phyloP scores from a whole-genome alignment of 116 monocot species.

The Iris pallida region DNA sequence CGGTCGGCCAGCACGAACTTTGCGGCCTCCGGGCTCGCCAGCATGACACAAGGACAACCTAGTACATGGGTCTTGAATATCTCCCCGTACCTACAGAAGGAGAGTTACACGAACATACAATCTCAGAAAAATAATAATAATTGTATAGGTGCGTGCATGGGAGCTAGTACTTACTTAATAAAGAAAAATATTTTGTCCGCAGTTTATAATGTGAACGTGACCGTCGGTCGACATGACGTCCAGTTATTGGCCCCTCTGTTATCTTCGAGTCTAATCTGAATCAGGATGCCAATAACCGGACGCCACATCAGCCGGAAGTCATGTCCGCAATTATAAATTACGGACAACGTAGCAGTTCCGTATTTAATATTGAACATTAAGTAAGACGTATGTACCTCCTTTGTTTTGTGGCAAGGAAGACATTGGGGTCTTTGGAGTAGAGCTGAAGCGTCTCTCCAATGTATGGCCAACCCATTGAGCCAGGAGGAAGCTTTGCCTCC shows the following conservation, averaged over 20 bases:
- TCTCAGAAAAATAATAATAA: too few relatives aligned
- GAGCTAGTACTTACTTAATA: neutral
- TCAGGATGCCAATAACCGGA: too few relatives aligned
- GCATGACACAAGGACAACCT: constrained; percentile 83
- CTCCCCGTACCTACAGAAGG: constrained; percentile 56
- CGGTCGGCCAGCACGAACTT: constrained; percentile 65
- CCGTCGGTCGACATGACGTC: too few relatives aligned
- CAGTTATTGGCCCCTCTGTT: too few relatives aligned
- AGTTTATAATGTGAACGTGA: too few relatives aligned
- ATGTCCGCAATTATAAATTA: too few relatives aligned
- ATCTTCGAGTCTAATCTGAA: too few relatives aligned
- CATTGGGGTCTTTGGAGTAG: constrained; percentile 68
- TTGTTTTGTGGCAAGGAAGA: constrained; percentile 51
- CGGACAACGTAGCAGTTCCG: too few relatives aligned
- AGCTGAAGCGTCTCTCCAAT: constrained; percentile 78
- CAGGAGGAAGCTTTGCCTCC: constrained; percentile 43
- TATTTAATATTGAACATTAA: too few relatives aligned
- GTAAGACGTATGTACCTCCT: constrained; percentile 45
- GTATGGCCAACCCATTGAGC: constrained; percentile 78
- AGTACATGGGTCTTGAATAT: constrained; percentile 77
- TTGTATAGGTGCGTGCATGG: neutral
- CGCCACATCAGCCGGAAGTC: too few relatives aligned
- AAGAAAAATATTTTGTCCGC: too few relatives aligned
- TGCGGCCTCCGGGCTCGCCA: constrained; percentile 90
- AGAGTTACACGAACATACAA: neutral